phyloP scores from a whole-genome alignment of 1,284 basidiomycete species.

The Ceratobasidium sp. region DNA sequence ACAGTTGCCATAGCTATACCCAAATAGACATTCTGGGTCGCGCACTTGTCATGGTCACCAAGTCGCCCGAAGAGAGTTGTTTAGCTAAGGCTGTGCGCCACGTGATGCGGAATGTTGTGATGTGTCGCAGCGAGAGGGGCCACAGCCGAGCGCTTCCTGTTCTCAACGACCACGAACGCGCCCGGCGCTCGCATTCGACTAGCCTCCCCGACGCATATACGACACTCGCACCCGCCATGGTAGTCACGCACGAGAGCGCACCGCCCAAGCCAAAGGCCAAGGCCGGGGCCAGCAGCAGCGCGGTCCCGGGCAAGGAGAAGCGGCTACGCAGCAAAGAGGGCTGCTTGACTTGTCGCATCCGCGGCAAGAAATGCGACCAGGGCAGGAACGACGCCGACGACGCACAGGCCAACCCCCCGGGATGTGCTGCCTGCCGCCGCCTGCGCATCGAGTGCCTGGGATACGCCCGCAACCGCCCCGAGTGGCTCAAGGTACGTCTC shows the following conservation, averaged over 20 bases:
- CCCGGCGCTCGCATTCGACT: conserved; percentile 31
- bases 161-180: conserved; percentile 43
- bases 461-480: conserved; percentile 51
- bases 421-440: conserved; percentile 51
- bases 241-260: conserved; percentile 45
- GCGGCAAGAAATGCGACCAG: conserved; percentile 46
- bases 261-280: conserved; percentile 43
- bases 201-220: conserved; percentile 33
- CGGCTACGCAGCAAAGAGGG: conserved; percentile 44
- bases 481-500: conserved; percentile 50
- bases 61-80: not conserved
- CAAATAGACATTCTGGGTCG: conserved; percentile 23
- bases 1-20: conserved; percentile 24
- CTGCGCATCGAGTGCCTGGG: conserved; percentile 54
- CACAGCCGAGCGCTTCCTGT: no score
- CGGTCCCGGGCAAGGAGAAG: conserved; percentile 45
- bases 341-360: conserved; percentile 43
- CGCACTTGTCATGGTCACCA: not conserved
- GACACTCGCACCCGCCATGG: conserved; percentile 20
- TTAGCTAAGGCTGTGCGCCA: not conserved
- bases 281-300: conserved; percentile 25
- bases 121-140: not conserved
- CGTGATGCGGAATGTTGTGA: conserved; percentile 7
- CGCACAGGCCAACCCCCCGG: conserved; percentile 5
- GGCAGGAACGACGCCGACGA: conserved; percentile 21